Conservation (phyloP, 2,329 filamentous ascomycete species). For the Colletotrichum sp. region DNA sequence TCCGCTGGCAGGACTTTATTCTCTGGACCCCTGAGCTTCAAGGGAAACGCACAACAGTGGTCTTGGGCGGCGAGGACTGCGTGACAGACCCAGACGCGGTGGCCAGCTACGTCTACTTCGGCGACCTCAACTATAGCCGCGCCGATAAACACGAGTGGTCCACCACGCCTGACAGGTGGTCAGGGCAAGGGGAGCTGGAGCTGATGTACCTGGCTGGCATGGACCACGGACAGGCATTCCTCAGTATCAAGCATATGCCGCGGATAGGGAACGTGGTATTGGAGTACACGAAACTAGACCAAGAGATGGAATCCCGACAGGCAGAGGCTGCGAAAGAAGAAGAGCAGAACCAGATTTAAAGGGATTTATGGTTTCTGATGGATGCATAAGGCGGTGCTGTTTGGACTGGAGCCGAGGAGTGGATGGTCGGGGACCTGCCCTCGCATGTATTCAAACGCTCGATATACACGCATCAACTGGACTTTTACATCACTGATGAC, state of each 20-base stretch:
- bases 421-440: conserved; percentile 10
- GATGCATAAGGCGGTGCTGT: too few relatives aligned
- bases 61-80: conserved; percentile 27
- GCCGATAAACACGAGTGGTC: conserved; percentile 20
- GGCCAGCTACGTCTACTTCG: conserved; percentile 28
- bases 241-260: conserved; percentile 13
- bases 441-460: background rate
- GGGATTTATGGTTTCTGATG: background rate
- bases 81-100: conserved; percentile 25
- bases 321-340: conserved; percentile 7
- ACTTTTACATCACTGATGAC: too few relatives aligned
- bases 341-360: background rate
- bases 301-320: background rate
- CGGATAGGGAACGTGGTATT: conserved; percentile 9
- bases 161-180: conserved; percentile 21
- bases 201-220: conserved; percentile 27
- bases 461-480: too few relatives aligned
- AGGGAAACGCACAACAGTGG: conserved; percentile 25
- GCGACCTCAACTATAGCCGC: conserved; percentile 20
- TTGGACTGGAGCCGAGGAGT: background rate
- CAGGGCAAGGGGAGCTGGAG: conserved; percentile 27
- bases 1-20: conserved; percentile 76
- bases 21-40: conserved; percentile 72
- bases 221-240: conserved; percentile 27
- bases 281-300: conserved; percentile 11